Evolutionary conservation across 805 yeast species (phyloP).

Genomic region (Myxozyma nipponensis): DNA sequence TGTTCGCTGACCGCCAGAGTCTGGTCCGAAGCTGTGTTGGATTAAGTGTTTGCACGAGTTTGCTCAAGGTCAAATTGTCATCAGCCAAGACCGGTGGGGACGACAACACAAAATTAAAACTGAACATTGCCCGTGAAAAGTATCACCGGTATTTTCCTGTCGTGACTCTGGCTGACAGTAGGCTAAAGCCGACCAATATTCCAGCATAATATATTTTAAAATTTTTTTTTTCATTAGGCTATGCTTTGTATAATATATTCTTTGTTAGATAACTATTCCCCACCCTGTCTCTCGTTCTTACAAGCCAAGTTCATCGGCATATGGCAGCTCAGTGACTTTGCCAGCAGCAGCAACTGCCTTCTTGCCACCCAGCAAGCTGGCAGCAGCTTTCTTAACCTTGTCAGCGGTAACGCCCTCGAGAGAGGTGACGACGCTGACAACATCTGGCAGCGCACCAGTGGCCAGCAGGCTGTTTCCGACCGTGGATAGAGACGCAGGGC

Average conservation of each 20-base stretch:
- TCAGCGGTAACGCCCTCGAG: slow-evolving; percentile 29
- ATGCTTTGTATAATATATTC: neutral
- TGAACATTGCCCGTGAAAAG: neutral
- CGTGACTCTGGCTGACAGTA: too few relatives aligned
- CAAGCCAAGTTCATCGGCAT: slow-evolving; percentile 57
- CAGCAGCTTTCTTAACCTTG: slow-evolving; percentile 39
- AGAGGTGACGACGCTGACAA: slow-evolving; percentile 33
- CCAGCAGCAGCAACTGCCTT: slow-evolving; percentile 89
- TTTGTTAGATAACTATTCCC: too few relatives aligned
- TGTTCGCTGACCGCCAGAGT: neutral
- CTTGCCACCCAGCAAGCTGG: slow-evolving; percentile 44
- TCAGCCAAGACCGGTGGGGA: neutral
- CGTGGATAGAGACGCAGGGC: slow-evolving; percentile 10
- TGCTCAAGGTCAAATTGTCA: neutral
- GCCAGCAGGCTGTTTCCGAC: slow-evolving; percentile 37
- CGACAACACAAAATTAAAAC: neutral
- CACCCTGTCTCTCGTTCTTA: neutral
- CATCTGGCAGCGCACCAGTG: slow-evolving; percentile 36
- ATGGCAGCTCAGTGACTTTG: slow-evolving; percentile 80
- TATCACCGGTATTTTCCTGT: neutral
- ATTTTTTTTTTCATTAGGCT: too few relatives aligned
- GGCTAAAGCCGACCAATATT: neutral
- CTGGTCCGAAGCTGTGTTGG: neutral
- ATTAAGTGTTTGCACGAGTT: neutral
- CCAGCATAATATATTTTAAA: too few relatives aligned